A percentile compares a stretch with the other conserved stretches of the same genome.
Evolutionary conservation across 495 filamentous ascomycete genomes (phyloP).

Genomic region (Halenospora varia): DNA sequence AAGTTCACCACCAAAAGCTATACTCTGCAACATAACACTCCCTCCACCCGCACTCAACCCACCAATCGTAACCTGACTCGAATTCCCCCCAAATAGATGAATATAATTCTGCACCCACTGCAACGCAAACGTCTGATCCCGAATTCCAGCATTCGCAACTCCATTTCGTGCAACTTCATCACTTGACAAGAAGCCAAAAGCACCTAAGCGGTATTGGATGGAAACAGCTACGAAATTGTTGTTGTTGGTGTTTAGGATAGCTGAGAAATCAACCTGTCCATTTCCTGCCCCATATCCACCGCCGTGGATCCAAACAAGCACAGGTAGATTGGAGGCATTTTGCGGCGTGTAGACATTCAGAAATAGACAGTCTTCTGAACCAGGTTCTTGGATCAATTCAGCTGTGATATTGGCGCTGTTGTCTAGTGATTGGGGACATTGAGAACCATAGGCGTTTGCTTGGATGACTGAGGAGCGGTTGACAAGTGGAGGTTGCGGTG

Average conservation of each 20-base stretch:
- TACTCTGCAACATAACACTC: constrained; percentile 61
- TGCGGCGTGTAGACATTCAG: constrained; percentile 44
- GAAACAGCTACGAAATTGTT: constrained; percentile 56
- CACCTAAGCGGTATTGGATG: constrained; percentile 59
- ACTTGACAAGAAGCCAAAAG: constrained; percentile 58
- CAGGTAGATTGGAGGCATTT: constrained; percentile 42
- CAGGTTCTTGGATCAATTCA: constrained; percentile 2
- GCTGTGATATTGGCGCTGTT: background rate
- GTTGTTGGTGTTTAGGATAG: constrained; percentile 30
- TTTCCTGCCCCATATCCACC: constrained; percentile 52
- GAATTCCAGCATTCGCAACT: constrained; percentile 57
- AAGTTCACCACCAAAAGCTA: constrained; percentile 42
- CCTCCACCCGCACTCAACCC: constrained; percentile 70
- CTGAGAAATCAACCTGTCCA: constrained; percentile 41
- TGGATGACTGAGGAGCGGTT: background rate
- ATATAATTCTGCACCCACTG: constrained; percentile 74
- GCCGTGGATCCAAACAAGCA: constrained; percentile 56
- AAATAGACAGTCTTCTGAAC: constrained; percentile 42
- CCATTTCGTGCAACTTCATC: constrained; percentile 40
- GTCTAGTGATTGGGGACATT: background rate
- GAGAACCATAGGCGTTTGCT: background rate
- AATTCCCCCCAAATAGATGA: constrained; percentile 63
- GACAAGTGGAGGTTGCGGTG: constrained; percentile 28
- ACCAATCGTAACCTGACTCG: constrained; percentile 58
- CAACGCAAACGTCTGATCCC: constrained; percentile 64